A percentile compares a stretch with the other conserved stretches of the same genome.
phyloP scores from a whole-genome alignment of 768 basidiomycete species.

The Macrolepiota fuliginosa region DNA sequence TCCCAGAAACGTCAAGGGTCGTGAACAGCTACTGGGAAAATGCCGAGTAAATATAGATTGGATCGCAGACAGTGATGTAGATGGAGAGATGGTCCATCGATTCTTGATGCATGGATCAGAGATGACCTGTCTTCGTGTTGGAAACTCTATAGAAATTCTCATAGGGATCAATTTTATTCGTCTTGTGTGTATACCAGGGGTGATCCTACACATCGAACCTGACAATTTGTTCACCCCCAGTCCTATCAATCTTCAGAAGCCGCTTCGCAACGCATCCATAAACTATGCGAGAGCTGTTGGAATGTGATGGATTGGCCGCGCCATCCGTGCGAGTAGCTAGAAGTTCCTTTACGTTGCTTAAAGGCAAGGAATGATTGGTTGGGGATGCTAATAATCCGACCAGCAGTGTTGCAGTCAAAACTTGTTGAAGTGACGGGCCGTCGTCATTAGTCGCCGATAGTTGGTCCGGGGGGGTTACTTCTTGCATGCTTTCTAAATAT shows the following conservation, averaged over 20 bases:
- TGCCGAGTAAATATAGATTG: background rate
- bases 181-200: background rate
- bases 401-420: conserved; percentile 68
- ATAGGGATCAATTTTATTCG: background rate
- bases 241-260: conserved; percentile 72
- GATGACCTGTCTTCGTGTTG: too few species aligned
- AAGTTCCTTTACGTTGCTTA: conserved; percentile 60
- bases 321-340: conserved; percentile 43
- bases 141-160: too few species aligned
- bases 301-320: conserved; percentile 34
- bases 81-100: too few species aligned
- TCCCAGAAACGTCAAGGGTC: background rate
- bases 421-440: conserved; percentile 62
- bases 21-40: background rate
- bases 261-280: conserved; percentile 83
- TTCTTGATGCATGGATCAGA: too few species aligned
- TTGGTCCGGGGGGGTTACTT: conserved; percentile 45
- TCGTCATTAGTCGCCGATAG: conserved; percentile 36
- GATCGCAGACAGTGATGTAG: background rate
- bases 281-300: conserved; percentile 47
- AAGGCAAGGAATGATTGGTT: conserved; percentile 53
- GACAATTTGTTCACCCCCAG: conserved; percentile 72
- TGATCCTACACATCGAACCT: conserved; percentile 51
- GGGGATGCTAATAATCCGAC: conserved; percentile 52
- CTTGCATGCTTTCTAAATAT: conserved; percentile 11